Conservation (phyloP, 495 filamentous ascomycete species). For the Penicillium malachiteum region DNA sequence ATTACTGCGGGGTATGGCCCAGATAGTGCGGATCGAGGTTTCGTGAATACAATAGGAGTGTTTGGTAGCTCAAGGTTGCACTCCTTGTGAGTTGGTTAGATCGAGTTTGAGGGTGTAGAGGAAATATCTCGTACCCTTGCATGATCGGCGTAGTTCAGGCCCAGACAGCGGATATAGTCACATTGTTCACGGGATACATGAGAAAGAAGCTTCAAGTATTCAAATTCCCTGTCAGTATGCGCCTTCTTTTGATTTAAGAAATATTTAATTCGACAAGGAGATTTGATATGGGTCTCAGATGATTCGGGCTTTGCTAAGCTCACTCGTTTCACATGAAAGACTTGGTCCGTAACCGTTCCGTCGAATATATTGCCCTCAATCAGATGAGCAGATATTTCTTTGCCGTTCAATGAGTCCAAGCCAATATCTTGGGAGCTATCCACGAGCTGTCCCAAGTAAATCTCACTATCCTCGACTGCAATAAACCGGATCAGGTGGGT, state of each 20-base stretch:
- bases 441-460: slow-evolving; percentile 42
- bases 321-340: slow-evolving; percentile 36
- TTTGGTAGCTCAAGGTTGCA: slow-evolving; percentile 39
- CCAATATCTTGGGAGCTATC: slow-evolving; percentile 39
- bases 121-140: slow-evolving; percentile 27
- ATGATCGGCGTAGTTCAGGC: slow-evolving; percentile 48
- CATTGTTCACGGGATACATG: slow-evolving; percentile 32
- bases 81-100: slow-evolving; percentile 17
- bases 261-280: too few relatives aligned
- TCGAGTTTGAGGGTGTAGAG: too few relatives aligned
- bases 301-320: too few relatives aligned
- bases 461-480: slow-evolving; percentile 41
- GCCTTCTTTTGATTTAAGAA: too few relatives aligned
- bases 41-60: slow-evolving; percentile 45
- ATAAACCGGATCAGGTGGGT: slow-evolving; percentile 48
- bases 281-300: too few relatives aligned
- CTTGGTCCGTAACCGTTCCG: slow-evolving; percentile 30
- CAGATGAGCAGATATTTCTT: slow-evolving; percentile 30
- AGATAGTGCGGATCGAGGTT: slow-evolving; percentile 43
- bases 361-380: slow-evolving; percentile 41
- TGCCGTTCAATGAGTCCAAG: slow-evolving; percentile 30
- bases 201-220: slow-evolving; percentile 27
- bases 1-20: slow-evolving; percentile 43
- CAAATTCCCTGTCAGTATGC: too few relatives aligned
- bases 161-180: slow-evolving; percentile 43